Evolutionary conservation across 208 protist species (phyloP).

Genomic region (Lotmaria passim): DNA sequence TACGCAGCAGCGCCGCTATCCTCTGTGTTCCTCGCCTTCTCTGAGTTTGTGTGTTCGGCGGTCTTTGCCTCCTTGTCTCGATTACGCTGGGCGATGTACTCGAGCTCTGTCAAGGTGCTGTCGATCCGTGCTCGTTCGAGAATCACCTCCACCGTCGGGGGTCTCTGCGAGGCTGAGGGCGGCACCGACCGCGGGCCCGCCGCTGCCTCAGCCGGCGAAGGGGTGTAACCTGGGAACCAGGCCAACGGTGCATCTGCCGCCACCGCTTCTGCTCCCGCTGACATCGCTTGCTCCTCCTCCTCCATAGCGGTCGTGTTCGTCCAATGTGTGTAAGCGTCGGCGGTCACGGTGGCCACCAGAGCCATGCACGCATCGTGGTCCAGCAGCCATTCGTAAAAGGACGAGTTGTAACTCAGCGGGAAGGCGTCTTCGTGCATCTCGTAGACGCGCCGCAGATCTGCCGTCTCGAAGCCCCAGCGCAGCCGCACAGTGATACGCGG

Average conservation of each 20-base stretch:
- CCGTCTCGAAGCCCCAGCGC: slow-evolving; percentile 63
- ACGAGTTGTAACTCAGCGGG: slow-evolving; percentile 51
- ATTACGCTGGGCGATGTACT: slow-evolving; percentile 28
- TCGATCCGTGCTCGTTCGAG: slow-evolving; percentile 20
- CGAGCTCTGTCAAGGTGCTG: slow-evolving; percentile 26
- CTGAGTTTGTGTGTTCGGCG: not conserved
- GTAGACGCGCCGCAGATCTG: slow-evolving; percentile 49
- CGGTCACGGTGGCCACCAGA: slow-evolving; percentile 53
- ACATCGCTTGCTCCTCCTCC: not conserved
- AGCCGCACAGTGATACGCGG: slow-evolving; percentile 40
- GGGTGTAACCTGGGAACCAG: slow-evolving; percentile 18
- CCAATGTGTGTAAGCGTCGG: slow-evolving; percentile 14
- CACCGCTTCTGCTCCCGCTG: not conserved
- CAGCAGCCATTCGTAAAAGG: slow-evolving; percentile 67
- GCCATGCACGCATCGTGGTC: slow-evolving; percentile 41
- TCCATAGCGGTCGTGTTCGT: not conserved
- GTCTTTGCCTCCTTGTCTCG: not conserved
- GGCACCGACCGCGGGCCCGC: not conserved
- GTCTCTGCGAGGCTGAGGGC: slow-evolving; percentile 22
- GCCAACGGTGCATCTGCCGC: not conserved
- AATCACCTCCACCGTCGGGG: slow-evolving; percentile 11
- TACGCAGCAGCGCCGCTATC: slow-evolving; percentile 18
- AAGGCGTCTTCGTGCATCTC: slow-evolving; percentile 66
- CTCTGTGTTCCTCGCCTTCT: not conserved
- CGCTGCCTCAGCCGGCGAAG: not conserved